phyloP scores from a whole-genome alignment of 805 yeast species.

The Saturnispora sekii region DNA sequence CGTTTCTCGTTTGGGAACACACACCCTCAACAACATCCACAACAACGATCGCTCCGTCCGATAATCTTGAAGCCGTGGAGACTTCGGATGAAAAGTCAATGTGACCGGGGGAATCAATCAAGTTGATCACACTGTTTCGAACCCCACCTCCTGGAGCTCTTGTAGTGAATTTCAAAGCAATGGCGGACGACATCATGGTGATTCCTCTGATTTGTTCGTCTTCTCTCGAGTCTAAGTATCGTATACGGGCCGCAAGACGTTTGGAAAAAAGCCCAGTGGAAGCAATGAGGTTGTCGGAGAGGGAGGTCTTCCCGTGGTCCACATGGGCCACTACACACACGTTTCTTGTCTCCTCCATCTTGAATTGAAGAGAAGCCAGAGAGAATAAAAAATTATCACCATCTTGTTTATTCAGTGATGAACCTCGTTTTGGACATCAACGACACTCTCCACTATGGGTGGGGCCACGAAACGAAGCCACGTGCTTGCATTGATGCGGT shows the following conservation, averaged over 20 bases:
- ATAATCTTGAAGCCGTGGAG: slow-evolving; percentile 86
- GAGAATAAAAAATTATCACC: not conserved
- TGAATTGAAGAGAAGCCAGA: not conserved
- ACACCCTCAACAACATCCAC: slow-evolving; percentile 99
- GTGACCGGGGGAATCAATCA: slow-evolving; percentile 99
- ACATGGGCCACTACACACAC: slow-evolving; percentile 96
- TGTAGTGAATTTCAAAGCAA: slow-evolving; percentile 81
- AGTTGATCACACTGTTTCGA: slow-evolving; percentile 48
- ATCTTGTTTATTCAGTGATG: not conserved
- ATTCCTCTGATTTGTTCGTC: slow-evolving; percentile 96
- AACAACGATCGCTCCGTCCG: slow-evolving; percentile 93
- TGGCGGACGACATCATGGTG: slow-evolving; percentile 96
- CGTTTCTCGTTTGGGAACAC: slow-evolving; percentile 94
- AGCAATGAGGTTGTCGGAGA: slow-evolving; percentile 86
- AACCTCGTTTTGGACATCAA: slow-evolving; percentile 6
- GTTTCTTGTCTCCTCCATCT: slow-evolving; percentile 60
- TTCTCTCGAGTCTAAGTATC: slow-evolving; percentile 86
- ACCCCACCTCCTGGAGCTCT: slow-evolving; percentile 26
- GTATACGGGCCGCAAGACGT: slow-evolving; percentile 87
- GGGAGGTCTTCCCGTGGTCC: slow-evolving; percentile 95
- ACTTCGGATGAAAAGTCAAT: slow-evolving; percentile 96
- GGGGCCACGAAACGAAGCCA: slow-evolving; percentile 7
- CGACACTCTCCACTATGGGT: slow-evolving; percentile 1
- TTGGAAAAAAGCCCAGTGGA: slow-evolving; percentile 95
- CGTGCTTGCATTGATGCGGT: slow-evolving; percentile 8